Evolutionary conservation across 805 yeast species (phyloP).

Genomic region (Lipomyces oligophaga): DNA sequence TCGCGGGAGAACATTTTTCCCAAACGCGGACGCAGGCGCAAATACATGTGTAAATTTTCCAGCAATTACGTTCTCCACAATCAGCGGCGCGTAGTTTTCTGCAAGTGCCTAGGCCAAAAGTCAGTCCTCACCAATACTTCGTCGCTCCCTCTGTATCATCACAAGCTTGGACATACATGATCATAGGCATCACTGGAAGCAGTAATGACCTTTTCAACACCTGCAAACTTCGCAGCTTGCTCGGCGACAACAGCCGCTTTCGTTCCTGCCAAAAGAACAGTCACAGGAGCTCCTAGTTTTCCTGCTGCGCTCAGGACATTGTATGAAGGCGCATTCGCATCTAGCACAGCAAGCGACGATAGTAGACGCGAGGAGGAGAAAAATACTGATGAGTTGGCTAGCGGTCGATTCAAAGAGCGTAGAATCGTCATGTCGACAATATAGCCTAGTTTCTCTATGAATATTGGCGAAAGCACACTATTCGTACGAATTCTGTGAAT

Average conservation of each 20-base stretch:
- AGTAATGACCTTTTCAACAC: slow-evolving; percentile 53
- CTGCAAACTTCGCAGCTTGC: slow-evolving; percentile 51
- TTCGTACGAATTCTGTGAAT: too few relatives aligned
- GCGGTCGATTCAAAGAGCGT: too few relatives aligned
- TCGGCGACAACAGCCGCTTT: slow-evolving; percentile 49
- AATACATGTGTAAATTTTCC: slow-evolving; percentile 64
- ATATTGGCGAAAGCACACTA: too few relatives aligned
- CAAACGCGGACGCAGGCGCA: slow-evolving; percentile 79
- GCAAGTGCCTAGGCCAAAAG: slow-evolving; percentile 48
- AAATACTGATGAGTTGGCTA: too few relatives aligned
- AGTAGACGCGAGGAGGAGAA: slow-evolving; percentile 10
- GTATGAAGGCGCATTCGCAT: slow-evolving; percentile 39
- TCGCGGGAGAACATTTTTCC: slow-evolving; percentile 83
- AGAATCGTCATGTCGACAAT: too few relatives aligned
- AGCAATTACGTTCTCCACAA: slow-evolving; percentile 46
- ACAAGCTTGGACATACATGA: slow-evolving; percentile 39
- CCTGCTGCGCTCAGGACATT: slow-evolving; percentile 74
- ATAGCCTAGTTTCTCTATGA: too few relatives aligned
- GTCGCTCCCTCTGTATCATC: neutral
- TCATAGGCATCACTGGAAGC: slow-evolving; percentile 59
- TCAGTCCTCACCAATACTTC: too few relatives aligned
- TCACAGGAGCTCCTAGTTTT: slow-evolving; percentile 65
- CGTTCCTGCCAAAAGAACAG: slow-evolving; percentile 73
- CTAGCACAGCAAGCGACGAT: slow-evolving; percentile 44
- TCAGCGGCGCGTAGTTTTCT: slow-evolving; percentile 72